A percentile compares a stretch with the other conserved stretches of the same genome.
Evolutionary conservation across 805 yeast species (phyloP).

Genomic region (Kregervanrija pseudodelftensis): DNA sequence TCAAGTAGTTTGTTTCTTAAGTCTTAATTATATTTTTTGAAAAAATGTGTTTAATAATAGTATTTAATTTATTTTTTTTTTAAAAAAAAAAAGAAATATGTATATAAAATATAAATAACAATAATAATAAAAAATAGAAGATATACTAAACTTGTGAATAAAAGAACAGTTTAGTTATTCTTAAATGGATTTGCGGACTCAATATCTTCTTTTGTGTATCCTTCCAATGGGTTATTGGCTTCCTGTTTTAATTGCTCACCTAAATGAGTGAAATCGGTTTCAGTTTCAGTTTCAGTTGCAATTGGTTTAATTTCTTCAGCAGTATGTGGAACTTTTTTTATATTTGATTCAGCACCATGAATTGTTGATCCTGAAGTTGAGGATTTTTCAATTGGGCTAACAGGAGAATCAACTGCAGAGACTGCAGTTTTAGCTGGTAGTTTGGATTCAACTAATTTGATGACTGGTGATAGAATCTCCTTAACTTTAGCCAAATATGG

Average conservation of each 20-base stretch:
- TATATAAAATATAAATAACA: background rate
- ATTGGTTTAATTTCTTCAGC: background rate
- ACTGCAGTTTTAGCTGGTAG: conserved; percentile 65
- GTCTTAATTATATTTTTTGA: too few relatives aligned
- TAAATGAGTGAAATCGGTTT: conserved; percentile 11
- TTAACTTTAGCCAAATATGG: conserved; percentile 56
- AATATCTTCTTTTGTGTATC: conserved; percentile 9
- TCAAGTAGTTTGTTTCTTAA: too few relatives aligned
- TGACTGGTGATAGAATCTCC: conserved; percentile 61
- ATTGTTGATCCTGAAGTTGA: conserved; percentile 7
- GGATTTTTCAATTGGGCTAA: conserved; percentile 6
- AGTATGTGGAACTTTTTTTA: background rate
- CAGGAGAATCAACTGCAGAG: conserved; percentile 44
- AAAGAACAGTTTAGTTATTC: too few relatives aligned
- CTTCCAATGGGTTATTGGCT: conserved; percentile 7
- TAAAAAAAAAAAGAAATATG: background rate
- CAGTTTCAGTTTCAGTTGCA: conserved; percentile 5
- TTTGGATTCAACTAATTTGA: conserved; percentile 48
- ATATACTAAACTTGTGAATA: too few relatives aligned
- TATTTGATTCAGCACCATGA: background rate
- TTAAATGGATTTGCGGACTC: conserved; percentile 4
- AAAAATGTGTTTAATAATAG: background rate
- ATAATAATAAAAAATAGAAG: background rate
- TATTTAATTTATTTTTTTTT: background rate
- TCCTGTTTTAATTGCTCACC: conserved; percentile 14